Evolutionary conservation across 306 rosid species (phyloP).

Genomic region (Alnus rubra): DNA sequence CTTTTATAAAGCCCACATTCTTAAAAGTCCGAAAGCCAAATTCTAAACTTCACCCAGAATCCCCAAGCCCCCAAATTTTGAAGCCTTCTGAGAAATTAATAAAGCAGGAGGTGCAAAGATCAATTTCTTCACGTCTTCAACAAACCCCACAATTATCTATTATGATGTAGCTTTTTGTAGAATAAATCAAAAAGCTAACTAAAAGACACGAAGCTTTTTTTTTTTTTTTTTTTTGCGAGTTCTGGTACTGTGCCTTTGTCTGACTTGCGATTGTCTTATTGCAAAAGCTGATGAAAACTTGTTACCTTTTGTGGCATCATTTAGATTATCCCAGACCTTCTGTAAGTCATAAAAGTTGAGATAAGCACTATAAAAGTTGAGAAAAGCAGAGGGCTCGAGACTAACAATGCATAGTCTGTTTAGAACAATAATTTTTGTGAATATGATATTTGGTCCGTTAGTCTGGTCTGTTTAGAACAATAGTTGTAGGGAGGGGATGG

Average conservation of each 20-base stretch:
- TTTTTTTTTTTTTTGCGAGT: neutral
- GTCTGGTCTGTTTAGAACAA: too few species aligned
- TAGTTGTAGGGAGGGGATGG: too few species aligned
- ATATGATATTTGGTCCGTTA: too few species aligned
- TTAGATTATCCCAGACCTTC: too few species aligned
- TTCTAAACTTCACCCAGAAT: constrained; percentile 4
- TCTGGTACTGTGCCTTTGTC: constrained; percentile 4
- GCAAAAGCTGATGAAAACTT: neutral
- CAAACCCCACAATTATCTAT: constrained; percentile 4
- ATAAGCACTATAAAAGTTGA: too few species aligned
- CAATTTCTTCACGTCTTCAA: neutral
- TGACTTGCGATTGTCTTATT: constrained; percentile 10
- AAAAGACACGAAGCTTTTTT: neutral
- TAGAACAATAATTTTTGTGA: too few species aligned
- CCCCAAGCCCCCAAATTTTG: neutral
- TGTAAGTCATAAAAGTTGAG: too few species aligned
- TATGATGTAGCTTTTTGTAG: neutral
- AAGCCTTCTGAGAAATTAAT: neutral
- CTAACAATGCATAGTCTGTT: too few species aligned
- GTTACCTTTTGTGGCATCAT: neutral
- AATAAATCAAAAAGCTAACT: neutral
- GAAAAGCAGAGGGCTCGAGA: too few species aligned
- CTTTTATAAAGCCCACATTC: constrained; percentile 10
- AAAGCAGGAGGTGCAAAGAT: neutral
- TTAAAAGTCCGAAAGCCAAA: too few species aligned